phyloP scores from a whole-genome alignment of 2,329 filamentous ascomycete genomes.

The Immersiporthe knoxdaviesiana region DNA sequence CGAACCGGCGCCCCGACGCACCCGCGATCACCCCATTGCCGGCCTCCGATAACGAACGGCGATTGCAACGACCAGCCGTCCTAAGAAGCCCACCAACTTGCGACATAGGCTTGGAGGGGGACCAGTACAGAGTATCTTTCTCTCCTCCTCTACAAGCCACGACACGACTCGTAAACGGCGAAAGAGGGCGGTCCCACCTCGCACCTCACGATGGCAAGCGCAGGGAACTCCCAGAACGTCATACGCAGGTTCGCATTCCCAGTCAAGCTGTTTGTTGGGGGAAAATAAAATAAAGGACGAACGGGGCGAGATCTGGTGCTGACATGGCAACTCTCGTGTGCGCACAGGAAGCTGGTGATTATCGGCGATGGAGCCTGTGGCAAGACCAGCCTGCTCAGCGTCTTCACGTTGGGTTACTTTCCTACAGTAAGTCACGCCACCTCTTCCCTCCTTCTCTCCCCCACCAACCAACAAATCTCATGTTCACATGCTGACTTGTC shows the following conservation, averaged over 20 bases:
- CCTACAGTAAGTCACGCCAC: slow-evolving; percentile 74
- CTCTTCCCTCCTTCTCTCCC: slow-evolving; percentile 16
- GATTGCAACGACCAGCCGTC: slow-evolving; percentile 15
- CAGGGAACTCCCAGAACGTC: slow-evolving; percentile 40
- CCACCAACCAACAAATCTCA: slow-evolving; percentile 6
- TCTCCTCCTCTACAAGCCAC: not conserved
- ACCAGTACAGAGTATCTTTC: not conserved
- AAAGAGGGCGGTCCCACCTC: slow-evolving; percentile 20
- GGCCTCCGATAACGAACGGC: slow-evolving; percentile 15
- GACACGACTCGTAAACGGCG: slow-evolving; percentile 5
- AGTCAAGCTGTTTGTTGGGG: not conserved
- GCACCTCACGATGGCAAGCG: slow-evolving; percentile 39
- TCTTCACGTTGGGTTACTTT: slow-evolving; percentile 97
- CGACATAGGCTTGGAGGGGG: not conserved
- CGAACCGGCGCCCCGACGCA: slow-evolving; percentile 18
- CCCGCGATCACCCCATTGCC: not conserved
- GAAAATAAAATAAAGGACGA: too few species aligned
- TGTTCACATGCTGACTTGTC: slow-evolving; percentile 36
- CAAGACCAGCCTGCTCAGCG: slow-evolving; percentile 95
- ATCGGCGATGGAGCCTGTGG: slow-evolving; percentile 97
- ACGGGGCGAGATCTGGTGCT: slow-evolving; percentile 10
- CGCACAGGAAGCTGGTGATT: slow-evolving; percentile 90
- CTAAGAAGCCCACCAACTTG: slow-evolving; percentile 20
- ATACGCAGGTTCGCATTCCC: slow-evolving; percentile 41
- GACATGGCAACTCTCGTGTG: slow-evolving; percentile 12